Evolutionary conservation across 306 rosid species (phyloP).

Genomic region (Purshia tridentata): DNA sequence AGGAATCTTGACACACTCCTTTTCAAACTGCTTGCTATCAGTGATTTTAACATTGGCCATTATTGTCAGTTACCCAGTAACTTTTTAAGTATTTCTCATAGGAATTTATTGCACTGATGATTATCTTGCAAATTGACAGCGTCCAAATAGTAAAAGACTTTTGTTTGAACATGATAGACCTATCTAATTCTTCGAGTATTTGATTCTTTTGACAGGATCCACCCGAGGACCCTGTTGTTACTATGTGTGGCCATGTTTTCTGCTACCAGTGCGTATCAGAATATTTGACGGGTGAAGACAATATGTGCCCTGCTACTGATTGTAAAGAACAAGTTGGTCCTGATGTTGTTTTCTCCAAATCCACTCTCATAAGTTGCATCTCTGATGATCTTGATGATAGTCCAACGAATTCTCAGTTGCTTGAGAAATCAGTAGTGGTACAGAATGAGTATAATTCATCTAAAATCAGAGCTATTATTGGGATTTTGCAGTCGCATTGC

Average conservation of each 20-base stretch:
- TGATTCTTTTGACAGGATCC: conserved; percentile 69
- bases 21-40: too few species aligned
- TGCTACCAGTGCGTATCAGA: conserved; percentile 92
- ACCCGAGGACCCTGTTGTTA: conserved; percentile 81
- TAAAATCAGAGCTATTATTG: conserved; percentile 84
- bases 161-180: neutral
- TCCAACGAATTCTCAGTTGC: conserved; percentile 33
- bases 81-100: neutral
- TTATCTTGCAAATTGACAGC: neutral
- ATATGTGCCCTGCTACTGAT: conserved; percentile 65
- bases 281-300: conserved; percentile 72
- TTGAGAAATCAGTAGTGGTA: conserved; percentile 57
- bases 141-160: neutral
- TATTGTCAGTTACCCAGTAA: too few species aligned
- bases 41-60: too few species aligned
- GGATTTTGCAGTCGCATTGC: conserved; percentile 58
- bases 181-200: conserved; percentile 30
- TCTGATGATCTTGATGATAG: conserved; percentile 56
- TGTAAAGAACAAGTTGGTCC: conserved; percentile 70
- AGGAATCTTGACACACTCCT: neutral
- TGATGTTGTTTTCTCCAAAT: conserved; percentile 72
- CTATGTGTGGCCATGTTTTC: conserved; percentile 92
- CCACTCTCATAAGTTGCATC: conserved; percentile 73
- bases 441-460: conserved; percentile 70
- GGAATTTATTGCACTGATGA: neutral